Evolutionary conservation across 257 asterid genomes (phyloP).

Genomic region (Gardenia jasminoides): DNA sequence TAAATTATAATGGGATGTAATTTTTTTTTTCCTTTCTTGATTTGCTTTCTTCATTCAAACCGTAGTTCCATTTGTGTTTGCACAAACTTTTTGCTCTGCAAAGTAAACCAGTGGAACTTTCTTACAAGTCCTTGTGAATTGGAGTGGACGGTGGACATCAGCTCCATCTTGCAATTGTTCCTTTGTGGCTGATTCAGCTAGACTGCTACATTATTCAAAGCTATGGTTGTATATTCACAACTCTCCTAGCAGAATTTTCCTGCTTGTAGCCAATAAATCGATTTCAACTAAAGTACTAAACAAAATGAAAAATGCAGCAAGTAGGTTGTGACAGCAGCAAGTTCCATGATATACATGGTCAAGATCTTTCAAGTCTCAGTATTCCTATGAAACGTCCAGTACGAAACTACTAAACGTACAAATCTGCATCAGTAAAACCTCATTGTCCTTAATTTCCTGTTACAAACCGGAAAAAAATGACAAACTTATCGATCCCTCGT

Average conservation of each 20-base stretch:
- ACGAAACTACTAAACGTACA: too few species aligned
- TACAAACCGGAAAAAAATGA: too few species aligned
- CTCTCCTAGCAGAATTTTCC: not conserved
- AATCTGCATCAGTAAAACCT: too few species aligned
- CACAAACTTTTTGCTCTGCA: constrained; percentile 19
- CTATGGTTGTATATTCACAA: not conserved
- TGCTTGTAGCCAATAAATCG: not conserved
- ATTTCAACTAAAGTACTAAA: too few species aligned
- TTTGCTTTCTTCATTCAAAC: not conserved
- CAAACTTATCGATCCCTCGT: too few species aligned
- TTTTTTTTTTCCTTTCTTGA: not conserved
- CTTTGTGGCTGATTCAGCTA: not conserved
- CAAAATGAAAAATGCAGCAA: too few species aligned
- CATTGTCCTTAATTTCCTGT: too few species aligned
- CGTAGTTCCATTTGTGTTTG: constrained; percentile 30
- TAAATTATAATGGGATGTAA: not conserved
- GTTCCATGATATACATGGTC: too few species aligned
- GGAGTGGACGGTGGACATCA: not conserved
- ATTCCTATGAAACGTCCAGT: too few species aligned
- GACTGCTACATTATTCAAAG: not conserved
- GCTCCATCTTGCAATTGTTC: not conserved
- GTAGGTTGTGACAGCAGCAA: too few species aligned
- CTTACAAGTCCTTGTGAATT: not conserved
- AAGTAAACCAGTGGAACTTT: constrained; percentile 22
- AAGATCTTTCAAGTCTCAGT: too few species aligned